phyloP scores from a whole-genome alignment of 225 moss, liverwort and hornwort genomes.

The Marchantia paleacea region DNA sequence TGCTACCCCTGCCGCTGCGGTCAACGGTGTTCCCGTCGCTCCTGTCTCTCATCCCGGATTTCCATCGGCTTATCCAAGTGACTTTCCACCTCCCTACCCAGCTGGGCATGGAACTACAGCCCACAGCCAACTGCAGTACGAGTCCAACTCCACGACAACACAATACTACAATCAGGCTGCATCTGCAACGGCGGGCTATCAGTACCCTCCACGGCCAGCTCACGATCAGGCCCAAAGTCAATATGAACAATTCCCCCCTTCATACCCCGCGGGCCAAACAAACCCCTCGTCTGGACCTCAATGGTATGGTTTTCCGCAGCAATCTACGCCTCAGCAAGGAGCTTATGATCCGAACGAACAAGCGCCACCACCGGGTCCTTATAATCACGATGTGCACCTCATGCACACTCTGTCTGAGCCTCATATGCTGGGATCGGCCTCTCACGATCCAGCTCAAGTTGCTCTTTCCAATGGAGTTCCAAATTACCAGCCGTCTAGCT shows the following conservation, averaged over 20 bases:
- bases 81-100: not conserved
- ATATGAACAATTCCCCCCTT: conserved; percentile 4
- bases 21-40: not conserved
- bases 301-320: not conserved
- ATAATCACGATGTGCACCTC: not conserved
- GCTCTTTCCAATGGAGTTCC: not conserved
- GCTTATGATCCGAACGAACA: not conserved
- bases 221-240: not conserved
- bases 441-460: not conserved
- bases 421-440: not conserved
- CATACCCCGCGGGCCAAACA: not conserved
- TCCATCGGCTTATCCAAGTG: too few relatives aligned
- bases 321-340: not conserved
- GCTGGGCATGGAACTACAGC: not conserved
- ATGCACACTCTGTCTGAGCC: not conserved
- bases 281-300: not conserved
- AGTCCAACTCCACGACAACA: not conserved
- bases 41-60: not conserved
- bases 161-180: not conserved
- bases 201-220: not conserved
- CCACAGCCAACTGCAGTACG: not conserved
- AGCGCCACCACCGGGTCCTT: not conserved
- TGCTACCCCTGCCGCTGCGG: not conserved
- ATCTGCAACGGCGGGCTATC: not conserved
- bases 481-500: not conserved